A percentile compares a stretch with the other conserved stretches of the same genome.
phyloP scores from a whole-genome alignment of 148 eudicot genomes.

The Rhododendron henanense region DNA sequence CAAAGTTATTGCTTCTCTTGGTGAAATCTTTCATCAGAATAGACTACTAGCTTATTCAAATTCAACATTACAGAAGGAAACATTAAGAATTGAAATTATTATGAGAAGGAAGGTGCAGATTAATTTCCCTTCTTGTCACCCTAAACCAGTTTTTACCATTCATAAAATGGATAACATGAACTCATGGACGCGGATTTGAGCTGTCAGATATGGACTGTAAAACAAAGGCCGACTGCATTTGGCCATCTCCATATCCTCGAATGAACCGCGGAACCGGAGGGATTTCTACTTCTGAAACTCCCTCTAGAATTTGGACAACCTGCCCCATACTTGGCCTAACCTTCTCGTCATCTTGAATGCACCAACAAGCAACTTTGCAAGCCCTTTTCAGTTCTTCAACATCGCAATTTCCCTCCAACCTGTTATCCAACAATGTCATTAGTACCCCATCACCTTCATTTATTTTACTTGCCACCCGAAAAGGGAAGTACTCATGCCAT shows the following conservation, averaged over 20 bases:
- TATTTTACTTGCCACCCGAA: background rate
- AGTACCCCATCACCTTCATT: background rate
- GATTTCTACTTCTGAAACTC: background rate
- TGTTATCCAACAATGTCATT: background rate
- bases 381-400: background rate
- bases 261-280: background rate
- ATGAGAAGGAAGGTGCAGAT: background rate
- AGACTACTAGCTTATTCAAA: background rate
- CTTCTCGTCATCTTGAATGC: background rate
- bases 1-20: background rate
- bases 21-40: background rate
- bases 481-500: background rate
- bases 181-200: background rate
- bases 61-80: background rate
- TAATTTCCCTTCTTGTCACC: background rate
- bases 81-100: background rate
- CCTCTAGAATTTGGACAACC: background rate
- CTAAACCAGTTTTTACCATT: background rate
- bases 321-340: background rate
- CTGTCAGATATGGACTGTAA: background rate
- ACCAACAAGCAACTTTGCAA: background rate
- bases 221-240: background rate
- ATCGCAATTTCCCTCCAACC: background rate
- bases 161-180: background rate
- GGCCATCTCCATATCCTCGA: background rate